Percentiles rank a stretch among this genome's conserved stretches.
These are phyloP conservation scores for Mycena epipterygia DNA, from an alignment of 768 basidiomycete species.

Conservation along the genomic window DNA sequence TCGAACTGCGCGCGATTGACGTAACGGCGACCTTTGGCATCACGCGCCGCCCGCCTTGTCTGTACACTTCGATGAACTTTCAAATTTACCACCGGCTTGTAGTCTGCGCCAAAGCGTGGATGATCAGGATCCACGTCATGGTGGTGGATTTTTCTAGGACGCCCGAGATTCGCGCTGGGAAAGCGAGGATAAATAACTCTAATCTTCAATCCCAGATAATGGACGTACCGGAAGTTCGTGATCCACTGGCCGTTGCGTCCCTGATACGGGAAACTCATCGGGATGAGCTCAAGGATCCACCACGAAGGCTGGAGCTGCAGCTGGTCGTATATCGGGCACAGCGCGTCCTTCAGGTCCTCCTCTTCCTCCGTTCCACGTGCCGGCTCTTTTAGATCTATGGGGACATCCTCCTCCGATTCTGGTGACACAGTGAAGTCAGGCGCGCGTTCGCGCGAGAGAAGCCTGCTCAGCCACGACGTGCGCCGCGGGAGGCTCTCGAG, in stretches of 20 bases:
- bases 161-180: slow-evolving; percentile 53
- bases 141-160: slow-evolving; percentile 55
- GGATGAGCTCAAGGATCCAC: slow-evolving; percentile 80
- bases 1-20: slow-evolving; percentile 31
- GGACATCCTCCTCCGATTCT: slow-evolving; percentile 20
- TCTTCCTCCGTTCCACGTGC: slow-evolving; percentile 64
- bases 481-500: too few relatives aligned
- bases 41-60: too few relatives aligned
- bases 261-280: slow-evolving; percentile 57
- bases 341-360: too few relatives aligned
- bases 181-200: neutral
- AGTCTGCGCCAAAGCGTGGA: neutral
- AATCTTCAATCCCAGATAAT: neutral
- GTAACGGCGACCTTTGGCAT: slow-evolving; percentile 44
- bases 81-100: slow-evolving; percentile 36
- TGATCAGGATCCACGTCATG: slow-evolving; percentile 35
- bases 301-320: slow-evolving; percentile 60
- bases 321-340: too few relatives aligned
- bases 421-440: slow-evolving; percentile 11
- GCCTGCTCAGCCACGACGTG: slow-evolving; percentile 14
- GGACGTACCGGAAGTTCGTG: slow-evolving; percentile 49
- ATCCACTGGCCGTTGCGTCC: slow-evolving; percentile 53
- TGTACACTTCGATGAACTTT: slow-evolving; percentile 67
- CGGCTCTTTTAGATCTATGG: slow-evolving; percentile 7
- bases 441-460: slow-evolving; percentile 1